Percentiles rank a stretch among this genome's conserved stretches.
phyloP scores from a whole-genome alignment of 2,329 filamentous ascomycete species.

The Trichophyton schoenleinii region DNA sequence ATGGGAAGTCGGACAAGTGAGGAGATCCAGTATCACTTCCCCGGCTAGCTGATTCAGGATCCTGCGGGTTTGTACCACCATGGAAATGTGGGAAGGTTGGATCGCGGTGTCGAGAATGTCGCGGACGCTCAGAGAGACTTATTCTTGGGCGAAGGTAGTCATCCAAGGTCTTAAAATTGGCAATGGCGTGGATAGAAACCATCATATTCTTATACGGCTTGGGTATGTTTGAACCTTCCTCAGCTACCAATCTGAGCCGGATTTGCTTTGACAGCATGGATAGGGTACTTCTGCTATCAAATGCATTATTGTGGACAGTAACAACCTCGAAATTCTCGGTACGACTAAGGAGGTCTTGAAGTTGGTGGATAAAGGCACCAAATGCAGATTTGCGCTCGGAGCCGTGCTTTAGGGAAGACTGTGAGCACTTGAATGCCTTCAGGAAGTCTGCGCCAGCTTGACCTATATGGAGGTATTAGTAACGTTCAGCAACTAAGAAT shows the following conservation, averaged over 20 bases:
- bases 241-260: conserved; percentile 73
- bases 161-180: conserved; percentile 91
- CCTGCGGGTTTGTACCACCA: conserved; percentile 29
- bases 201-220: conserved; percentile 83
- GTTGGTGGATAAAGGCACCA: conserved; percentile 79
- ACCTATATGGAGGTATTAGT: conserved; percentile 6
- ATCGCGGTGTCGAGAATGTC: conserved; percentile 45
- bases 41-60: not conserved
- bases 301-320: conserved; percentile 68
- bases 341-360: conserved; percentile 89
- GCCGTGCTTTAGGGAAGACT: conserved; percentile 46
- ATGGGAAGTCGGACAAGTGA: not conserved
- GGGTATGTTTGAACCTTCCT: conserved; percentile 57
- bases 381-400: conserved; percentile 58
- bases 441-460: conserved; percentile 72
- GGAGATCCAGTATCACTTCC: not conserved
- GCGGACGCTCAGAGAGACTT: conserved; percentile 61
- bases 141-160: conserved; percentile 91
- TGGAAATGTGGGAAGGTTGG: conserved; percentile 61
- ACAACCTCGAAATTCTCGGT: conserved; percentile 97
- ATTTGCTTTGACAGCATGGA: conserved; percentile 97
- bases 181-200: conserved; percentile 96
- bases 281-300: conserved; percentile 50
- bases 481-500: not conserved
- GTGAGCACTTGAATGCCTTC: conserved; percentile 75